Evolutionary conservation across 2,329 filamentous ascomycete species (phyloP).

Genomic region (Calonectria crousiana): DNA sequence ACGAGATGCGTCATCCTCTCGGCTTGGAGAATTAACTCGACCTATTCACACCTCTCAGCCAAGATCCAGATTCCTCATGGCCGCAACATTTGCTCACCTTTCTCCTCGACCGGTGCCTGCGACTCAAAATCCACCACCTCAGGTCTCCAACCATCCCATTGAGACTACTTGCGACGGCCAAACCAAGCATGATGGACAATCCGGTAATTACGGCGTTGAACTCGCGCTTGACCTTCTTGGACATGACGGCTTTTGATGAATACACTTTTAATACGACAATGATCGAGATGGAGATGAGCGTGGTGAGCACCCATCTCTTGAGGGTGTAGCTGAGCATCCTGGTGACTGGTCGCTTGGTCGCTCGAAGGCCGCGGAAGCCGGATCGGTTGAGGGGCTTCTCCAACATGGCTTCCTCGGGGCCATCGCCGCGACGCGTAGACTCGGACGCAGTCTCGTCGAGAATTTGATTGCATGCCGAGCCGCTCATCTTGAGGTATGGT

Average conservation of each 20-base stretch:
- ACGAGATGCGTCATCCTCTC: conserved; percentile 38
- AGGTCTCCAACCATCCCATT: conserved; percentile 58
- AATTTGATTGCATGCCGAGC: neutral
- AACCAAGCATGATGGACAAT: conserved; percentile 55
- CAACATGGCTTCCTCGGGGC: neutral
- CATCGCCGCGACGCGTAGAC: neutral
- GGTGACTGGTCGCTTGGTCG: neutral
- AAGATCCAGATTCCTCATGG: neutral
- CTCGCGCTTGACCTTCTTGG: conserved; percentile 49
- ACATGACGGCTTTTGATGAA: conserved; percentile 31
- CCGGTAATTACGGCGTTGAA: conserved; percentile 60
- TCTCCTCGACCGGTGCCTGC: conserved; percentile 49
- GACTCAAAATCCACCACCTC: conserved; percentile 60
- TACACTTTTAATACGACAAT: conserved; percentile 33
- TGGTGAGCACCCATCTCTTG: conserved; percentile 34
- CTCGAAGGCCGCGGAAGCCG: conserved; percentile 7
- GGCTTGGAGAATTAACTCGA: conserved; percentile 35
- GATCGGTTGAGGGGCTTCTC: neutral
- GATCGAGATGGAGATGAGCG: conserved; percentile 31
- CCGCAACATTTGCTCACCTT: conserved; percentile 50
- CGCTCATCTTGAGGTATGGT: neutral
- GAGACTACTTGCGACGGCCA: conserved; percentile 53
- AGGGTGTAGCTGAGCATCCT: conserved; percentile 19
- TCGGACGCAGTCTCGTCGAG: neutral
- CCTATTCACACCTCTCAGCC: conserved; percentile 12